Conservation (phyloP, 1,284 basidiomycete species). For the Apiotrichum gracile region DNA sequence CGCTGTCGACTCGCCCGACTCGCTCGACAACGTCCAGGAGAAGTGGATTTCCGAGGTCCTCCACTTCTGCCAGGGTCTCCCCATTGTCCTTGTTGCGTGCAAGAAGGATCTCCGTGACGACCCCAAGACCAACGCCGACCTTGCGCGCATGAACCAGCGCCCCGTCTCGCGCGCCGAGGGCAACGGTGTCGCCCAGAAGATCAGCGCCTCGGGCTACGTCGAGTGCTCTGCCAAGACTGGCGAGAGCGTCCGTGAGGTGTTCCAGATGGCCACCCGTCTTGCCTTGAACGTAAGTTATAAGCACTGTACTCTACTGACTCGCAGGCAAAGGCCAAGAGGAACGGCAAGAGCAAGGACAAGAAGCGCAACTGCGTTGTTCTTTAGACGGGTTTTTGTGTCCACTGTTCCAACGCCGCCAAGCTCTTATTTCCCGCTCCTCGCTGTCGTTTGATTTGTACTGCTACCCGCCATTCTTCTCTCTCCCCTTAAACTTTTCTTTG, state of each 20-base stretch:
- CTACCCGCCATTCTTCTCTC: slow-evolving; percentile 5
- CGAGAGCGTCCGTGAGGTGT: slow-evolving; percentile 84
- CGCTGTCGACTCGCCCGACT: slow-evolving; percentile 85
- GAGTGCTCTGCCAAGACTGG: slow-evolving; percentile 87
- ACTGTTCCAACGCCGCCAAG: neutral
- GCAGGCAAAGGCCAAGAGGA: slow-evolving; percentile 10
- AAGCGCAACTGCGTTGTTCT: slow-evolving; percentile 55
- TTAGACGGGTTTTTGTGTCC: slow-evolving; percentile 44
- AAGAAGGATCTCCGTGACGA: slow-evolving; percentile 77
- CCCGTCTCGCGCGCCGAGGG: slow-evolving; percentile 70
- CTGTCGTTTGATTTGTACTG: slow-evolving; percentile 21
- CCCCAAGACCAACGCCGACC: slow-evolving; percentile 68
- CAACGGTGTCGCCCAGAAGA: slow-evolving; percentile 79
- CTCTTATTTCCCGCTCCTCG: neutral
- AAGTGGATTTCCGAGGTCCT: slow-evolving; percentile 96
- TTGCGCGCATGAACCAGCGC: slow-evolving; percentile 72
- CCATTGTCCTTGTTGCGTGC: slow-evolving; percentile 85
- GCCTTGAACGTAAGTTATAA: slow-evolving; percentile 56
- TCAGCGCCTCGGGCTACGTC: slow-evolving; percentile 79
- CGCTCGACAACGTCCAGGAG: slow-evolving; percentile 90
- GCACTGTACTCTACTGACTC: neutral
- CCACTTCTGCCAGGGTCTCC: slow-evolving; percentile 82
- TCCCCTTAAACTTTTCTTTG: neutral
- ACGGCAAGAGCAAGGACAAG: slow-evolving; percentile 24
- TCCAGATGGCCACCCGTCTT: slow-evolving; percentile 79